Evolutionary conservation across 306 rosid genomes (phyloP).

Genomic region (Vigna reflexopilosa): DNA sequence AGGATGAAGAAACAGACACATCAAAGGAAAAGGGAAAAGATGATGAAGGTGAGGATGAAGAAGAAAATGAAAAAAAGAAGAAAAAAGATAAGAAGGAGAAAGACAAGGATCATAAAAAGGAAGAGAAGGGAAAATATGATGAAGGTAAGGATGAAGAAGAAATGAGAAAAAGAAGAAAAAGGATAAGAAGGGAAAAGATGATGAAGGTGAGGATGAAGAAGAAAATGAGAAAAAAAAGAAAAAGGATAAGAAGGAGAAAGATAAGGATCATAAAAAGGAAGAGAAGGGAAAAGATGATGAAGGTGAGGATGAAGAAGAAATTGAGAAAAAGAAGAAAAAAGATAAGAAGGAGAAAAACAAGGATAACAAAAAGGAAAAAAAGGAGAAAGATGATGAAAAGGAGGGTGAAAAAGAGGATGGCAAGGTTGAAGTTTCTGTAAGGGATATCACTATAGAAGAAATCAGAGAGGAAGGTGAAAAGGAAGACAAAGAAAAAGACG

Average conservation of each 20-base stretch:
- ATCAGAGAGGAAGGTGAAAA: slow-evolving; percentile 33
- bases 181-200: background rate
- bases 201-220: background rate
- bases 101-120: background rate
- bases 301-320: background rate
- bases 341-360: slow-evolving; percentile 2
- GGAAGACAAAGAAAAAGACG: slow-evolving; percentile 23
- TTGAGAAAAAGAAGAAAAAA: no score
- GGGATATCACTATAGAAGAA: slow-evolving; percentile 57
- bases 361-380: background rate
- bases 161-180: no score
- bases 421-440: slow-evolving; percentile 33
- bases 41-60: slow-evolving; percentile 2
- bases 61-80: slow-evolving; percentile 28
- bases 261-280: background rate
- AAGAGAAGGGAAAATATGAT: slow-evolving; percentile 5
- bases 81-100: slow-evolving; percentile 13
- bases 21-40: background rate
- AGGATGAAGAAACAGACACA: background rate
- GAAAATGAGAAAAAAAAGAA: slow-evolving; percentile 25
- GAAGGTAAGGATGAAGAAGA: slow-evolving; percentile 12
- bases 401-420: slow-evolving; percentile 3
- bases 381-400: slow-evolving; percentile 6
- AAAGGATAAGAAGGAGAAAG: slow-evolving; percentile 15
- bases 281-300: slow-evolving; percentile 27